Evolutionary conservation across 352 stramenopile genomes (phyloP), one percentile per base, ranked within the genome.

Genomic region (Phytophthora capsici): DNA sequence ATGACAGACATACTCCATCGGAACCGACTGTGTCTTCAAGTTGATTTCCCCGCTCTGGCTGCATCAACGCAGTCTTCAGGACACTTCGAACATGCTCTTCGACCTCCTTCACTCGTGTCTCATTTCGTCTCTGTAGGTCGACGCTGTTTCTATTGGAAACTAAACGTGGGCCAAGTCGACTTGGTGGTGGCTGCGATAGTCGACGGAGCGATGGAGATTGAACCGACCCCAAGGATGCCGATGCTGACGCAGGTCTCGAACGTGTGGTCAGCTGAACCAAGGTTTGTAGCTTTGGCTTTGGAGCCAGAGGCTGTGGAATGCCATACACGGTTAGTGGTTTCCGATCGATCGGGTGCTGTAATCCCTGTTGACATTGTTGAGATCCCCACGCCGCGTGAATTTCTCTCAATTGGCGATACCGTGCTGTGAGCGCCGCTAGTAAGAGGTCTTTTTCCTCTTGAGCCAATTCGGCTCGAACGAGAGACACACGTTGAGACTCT

Each of bases 391-490:
- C 59, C 17, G 61, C 46, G 32, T 77, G 53, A 9, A 54, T 53
- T 4, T 45, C 41, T 13, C 68, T 65, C 2, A 91, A 48, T 8
- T 77, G 57, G 5, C 74, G 78, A 53, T 82, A 85, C 7, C 79
- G 75, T 2, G 71, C 66, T 0, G 73, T 88, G 16, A 91, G 64
- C 26, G 87, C 78, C 2, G 64, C 68, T 14, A 91, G 56, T 36
- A 91, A 32, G 7, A 79, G 69, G n/a, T 88, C 77, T 8, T 88
- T 89, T 55, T 91, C 82, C 2, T 81, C 69, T 16, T 84, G 59
- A 23, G 75, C 54, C 41, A 91, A 62, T 20, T 86, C 66, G 0
- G 63, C 60, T 40, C 71, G 75, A 5, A 77, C 66, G 1, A 88
- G 57, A 4, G 66, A 32, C 56, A 91, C 52, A 1, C 63, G 65